Conservation (phyloP, 257 asterid genomes). For the Nicotiana benthamiana region DNA sequence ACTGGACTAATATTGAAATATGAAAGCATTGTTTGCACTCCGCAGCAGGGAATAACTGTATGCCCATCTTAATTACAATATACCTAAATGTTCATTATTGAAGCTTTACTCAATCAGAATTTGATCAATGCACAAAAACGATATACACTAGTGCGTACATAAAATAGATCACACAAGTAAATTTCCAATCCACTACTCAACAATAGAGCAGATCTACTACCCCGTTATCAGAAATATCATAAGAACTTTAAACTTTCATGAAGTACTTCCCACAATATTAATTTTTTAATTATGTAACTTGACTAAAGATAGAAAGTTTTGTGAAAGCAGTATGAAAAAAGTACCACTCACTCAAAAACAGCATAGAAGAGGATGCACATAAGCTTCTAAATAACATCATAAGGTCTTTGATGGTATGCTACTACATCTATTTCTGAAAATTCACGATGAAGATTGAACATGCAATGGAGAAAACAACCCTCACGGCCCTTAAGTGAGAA, state of each 20-base stretch:
- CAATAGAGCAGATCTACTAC: not conserved
- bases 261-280: not conserved
- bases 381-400: not conserved
- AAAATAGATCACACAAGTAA: not conserved
- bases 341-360: not conserved
- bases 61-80: not conserved
- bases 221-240: too few species aligned
- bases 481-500: not conserved
- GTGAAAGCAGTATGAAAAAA: not conserved
- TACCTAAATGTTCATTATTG: not conserved
- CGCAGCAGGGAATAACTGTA: not conserved
- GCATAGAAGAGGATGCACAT: not conserved
- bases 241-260: not conserved
- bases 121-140: not conserved
- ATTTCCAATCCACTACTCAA: constrained; percentile 1
- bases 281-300: not conserved
- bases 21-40: not conserved
- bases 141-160: not conserved
- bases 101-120: not conserved
- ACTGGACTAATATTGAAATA: not conserved
- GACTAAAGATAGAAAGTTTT: not conserved
- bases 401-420: not conserved
- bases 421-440: not conserved
- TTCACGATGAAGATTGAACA: not conserved
- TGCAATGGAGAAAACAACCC: not conserved